Evolutionary conservation across 768 basidiomycete species (phyloP).

Genomic region (Termitomyces sp.): DNA sequence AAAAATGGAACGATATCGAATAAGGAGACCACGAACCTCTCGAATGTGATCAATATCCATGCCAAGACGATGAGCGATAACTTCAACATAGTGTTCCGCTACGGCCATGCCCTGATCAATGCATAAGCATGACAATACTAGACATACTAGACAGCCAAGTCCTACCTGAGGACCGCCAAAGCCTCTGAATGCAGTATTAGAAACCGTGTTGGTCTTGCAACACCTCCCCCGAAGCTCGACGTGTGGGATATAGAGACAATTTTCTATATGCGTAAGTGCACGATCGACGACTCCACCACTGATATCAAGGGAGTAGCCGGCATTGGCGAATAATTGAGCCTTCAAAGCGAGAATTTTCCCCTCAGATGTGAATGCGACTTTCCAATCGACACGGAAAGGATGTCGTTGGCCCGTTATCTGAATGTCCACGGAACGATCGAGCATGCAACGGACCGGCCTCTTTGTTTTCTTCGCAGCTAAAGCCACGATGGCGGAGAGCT

Average conservation of each 20-base stretch:
- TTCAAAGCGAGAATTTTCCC: slow-evolving; percentile 16
- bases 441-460: slow-evolving; percentile 19
- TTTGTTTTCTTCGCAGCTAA: slow-evolving; percentile 17
- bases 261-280: slow-evolving; percentile 16
- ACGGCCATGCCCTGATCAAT: slow-evolving; percentile 14
- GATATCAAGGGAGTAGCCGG: slow-evolving; percentile 18
- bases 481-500: slow-evolving; percentile 17
- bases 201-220: slow-evolving; percentile 19
- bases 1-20: not conserved
- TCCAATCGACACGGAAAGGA: slow-evolving; percentile 18
- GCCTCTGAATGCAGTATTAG: slow-evolving; percentile 18
- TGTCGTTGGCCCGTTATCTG: slow-evolving; percentile 18
- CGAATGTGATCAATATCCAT: slow-evolving; percentile 18
- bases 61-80: slow-evolving; percentile 13
- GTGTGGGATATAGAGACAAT: slow-evolving; percentile 18
- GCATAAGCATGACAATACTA: not conserved
- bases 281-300: slow-evolving; percentile 19
- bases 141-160: not conserved
- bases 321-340: slow-evolving; percentile 15
- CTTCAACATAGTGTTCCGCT: slow-evolving; percentile 16
- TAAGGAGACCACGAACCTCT: slow-evolving; percentile 4
- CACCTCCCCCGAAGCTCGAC: slow-evolving; percentile 13
- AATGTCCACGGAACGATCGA: slow-evolving; percentile 17
- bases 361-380: slow-evolving; percentile 16
- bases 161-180: slow-evolving; percentile 17